phyloP scores from a whole-genome alignment of 1,284 basidiomycete species.

The Rhodotorula sp. region DNA sequence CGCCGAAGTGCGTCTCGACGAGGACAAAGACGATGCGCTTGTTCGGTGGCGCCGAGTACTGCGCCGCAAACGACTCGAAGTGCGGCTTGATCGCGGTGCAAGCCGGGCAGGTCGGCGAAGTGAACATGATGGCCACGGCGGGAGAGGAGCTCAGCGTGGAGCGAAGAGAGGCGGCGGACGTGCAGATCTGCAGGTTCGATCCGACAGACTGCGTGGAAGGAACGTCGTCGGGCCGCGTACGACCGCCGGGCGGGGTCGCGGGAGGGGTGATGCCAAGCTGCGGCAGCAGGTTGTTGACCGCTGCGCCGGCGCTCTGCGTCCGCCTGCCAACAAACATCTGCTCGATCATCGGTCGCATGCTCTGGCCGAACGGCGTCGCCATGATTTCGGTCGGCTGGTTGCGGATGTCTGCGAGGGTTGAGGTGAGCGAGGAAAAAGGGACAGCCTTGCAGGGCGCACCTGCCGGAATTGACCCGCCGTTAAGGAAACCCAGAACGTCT shows the following conservation, averaged over 20 bases:
- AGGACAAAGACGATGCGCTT: conserved; percentile 47
- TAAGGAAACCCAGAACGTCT: conserved; percentile 49
- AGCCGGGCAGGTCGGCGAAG: conserved; percentile 48
- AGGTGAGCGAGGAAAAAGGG: too few relatives aligned
- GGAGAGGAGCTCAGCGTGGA: conserved; percentile 21
- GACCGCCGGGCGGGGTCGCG: background rate
- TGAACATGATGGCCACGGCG: conserved; percentile 49
- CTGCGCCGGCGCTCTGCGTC: conserved; percentile 12
- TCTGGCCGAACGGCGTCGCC: conserved; percentile 51
- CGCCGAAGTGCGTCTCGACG: conserved; percentile 46
- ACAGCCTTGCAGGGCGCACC: background rate
- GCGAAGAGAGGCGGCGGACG: conserved; percentile 44
- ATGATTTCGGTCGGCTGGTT: conserved; percentile 49
- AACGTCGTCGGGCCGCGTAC: background rate
- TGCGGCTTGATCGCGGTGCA: conserved; percentile 48
- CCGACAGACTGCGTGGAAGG: conserved; percentile 10
- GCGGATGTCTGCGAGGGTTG: conserved; percentile 40
- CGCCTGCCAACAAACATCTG: conserved; percentile 40
- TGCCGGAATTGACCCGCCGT: conserved; percentile 46
- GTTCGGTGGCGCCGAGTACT: conserved; percentile 23
- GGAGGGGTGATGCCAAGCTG: conserved; percentile 19
- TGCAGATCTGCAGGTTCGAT: conserved; percentile 41
- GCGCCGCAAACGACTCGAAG: conserved; percentile 48
- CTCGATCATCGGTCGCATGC: conserved; percentile 52
- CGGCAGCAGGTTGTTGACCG: conserved; percentile 29